Base-by-base conservation (phyloP, 768 basidiomycete genomes). In the Lyophyllum semitale region DNA sequence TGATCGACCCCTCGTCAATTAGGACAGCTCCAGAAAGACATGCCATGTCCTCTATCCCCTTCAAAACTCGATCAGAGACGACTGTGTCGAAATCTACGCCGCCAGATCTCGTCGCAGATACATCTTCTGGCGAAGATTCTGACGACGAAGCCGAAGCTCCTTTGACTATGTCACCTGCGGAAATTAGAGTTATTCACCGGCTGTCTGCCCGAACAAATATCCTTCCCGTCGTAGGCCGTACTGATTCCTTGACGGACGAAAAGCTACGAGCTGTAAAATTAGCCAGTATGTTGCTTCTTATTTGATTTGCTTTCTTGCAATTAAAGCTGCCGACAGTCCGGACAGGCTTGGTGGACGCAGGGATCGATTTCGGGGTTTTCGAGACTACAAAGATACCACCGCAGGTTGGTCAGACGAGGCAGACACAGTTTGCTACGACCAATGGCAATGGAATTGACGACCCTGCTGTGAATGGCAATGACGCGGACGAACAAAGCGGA, bases 201-300 rank as follows among this genome's bases (percentile, higher is more conserved):
- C 80, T 95, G 33, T 80, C 89, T 20, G 77, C 79, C 20, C 85
- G 91, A 53, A 80, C 82, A 55, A 94, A 95, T 64, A 81, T 95
- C 18, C 81, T 95, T 48, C 93, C 93, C 44, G 83, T 94, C 49
- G 81, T 95, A 59, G 88, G 88, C 13, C 87, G 77, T 55, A 79
- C 91, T 3, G 93, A 95, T 70, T 91, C 90, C 35, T 77, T 95
- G 57, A 94, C 93, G 33, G 88, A 94, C 65, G 87, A 85, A 57
- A 87, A 82, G 60, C 76, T 95, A 53, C 70, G 71, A 42, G 81
- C 83, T 43, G 78, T 93, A 47, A 93, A 93, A 76, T 72, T 78
- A 49, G 88, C 87, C 25, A 67, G 78, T 78, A 57, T 52, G 77
- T 68, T 29, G 17, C 58, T 52, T 35, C 33, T 50, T 26, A 42